These are phyloP conservation scores for Chenopodium album DNA, from an alignment of 148 eudicot genomes.

Conservation along the genomic window DNA sequence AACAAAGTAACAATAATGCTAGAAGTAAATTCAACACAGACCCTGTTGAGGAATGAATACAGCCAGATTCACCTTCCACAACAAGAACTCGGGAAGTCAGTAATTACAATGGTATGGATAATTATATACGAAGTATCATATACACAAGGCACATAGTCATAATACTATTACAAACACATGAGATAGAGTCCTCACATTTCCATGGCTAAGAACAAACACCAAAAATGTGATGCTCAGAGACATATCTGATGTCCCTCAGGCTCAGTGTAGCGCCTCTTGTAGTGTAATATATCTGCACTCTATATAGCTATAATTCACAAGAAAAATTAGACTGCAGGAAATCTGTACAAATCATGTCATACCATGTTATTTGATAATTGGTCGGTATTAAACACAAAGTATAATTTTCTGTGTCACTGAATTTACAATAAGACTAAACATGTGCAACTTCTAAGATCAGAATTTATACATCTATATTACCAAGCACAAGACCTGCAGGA, in stretches of 20 bases:
- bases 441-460: background rate
- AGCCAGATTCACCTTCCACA: too few species aligned
- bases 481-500: conserved; percentile 7
- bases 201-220: background rate
- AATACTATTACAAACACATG: background rate
- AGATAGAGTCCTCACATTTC: background rate
- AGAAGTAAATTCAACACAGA: background rate
- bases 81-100: too few species aligned
- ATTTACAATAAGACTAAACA: conserved; percentile 3
- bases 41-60: too few species aligned
- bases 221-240: background rate
- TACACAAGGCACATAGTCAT: background rate
- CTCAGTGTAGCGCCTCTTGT: background rate
- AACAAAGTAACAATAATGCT: background rate
- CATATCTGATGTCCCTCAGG: background rate
- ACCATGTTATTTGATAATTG: background rate
- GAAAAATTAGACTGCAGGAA: background rate
- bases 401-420: conserved; percentile 6
- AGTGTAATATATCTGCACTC: background rate
- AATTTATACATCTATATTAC: conserved; percentile 11
- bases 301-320: background rate
- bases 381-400: conserved; percentile 7
- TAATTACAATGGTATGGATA: too few species aligned
- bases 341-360: background rate
- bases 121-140: too few species aligned